A percentile compares a stretch with the other conserved stretches of the same genome.
These are phyloP conservation scores for Pleomassaria siparia DNA, from an alignment of 2,329 filamentous ascomycete genomes.

Conservation along the genomic window DNA sequence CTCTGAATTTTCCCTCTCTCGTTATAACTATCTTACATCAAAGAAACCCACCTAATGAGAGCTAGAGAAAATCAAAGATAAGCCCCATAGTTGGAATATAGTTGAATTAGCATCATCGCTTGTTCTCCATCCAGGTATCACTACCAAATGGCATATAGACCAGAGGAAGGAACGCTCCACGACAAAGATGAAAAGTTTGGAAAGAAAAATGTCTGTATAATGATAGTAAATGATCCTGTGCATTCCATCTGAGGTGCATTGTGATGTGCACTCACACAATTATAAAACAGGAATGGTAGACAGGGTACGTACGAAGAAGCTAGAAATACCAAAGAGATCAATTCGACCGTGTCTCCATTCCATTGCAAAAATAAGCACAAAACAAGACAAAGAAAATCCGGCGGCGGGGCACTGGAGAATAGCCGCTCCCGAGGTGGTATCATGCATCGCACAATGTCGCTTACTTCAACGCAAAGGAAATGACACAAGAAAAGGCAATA, in stretches of 20 bases:
- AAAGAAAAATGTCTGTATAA: not conserved
- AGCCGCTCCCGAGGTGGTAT: conserved; percentile 1
- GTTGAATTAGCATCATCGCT: no score
- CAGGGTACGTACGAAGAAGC: not conserved
- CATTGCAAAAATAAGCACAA: not conserved
- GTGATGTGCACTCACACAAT: not conserved
- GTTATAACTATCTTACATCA: no score
- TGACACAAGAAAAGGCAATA: conserved; percentile 2
- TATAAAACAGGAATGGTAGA: not conserved
- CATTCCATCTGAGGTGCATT: no score
- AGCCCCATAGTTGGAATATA: no score
- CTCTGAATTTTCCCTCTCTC: no score
- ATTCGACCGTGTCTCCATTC: conserved; percentile 1
- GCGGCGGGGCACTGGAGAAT: not conserved
- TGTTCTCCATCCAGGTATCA: no score
- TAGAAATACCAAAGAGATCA: not conserved
- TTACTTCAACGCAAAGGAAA: not conserved
- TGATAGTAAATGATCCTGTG: no score
- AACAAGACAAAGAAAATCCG: not conserved
- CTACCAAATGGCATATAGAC: no score
- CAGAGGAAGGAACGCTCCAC: not conserved
- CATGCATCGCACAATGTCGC: conserved; percentile 3
- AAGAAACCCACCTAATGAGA: no score
- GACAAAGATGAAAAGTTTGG: not conserved
- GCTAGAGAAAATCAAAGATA: no score